Conservation (phyloP, 2,329 filamentous ascomycete genomes). For the Cadophora malorum region DNA sequence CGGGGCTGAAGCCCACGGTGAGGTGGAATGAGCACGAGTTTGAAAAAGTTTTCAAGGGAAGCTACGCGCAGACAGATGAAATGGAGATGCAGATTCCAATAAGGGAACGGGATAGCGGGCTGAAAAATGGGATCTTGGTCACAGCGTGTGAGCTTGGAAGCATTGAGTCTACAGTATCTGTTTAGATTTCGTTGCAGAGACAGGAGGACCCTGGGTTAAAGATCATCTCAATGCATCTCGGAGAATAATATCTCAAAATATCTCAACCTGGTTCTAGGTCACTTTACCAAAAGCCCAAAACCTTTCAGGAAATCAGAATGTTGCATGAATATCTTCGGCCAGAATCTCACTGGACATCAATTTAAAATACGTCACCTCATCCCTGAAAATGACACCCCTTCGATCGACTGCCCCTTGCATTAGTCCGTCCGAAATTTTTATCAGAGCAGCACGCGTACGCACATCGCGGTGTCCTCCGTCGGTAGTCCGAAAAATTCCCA, state of each 20-base stretch:
- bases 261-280: neutral
- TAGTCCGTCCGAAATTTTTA: neutral
- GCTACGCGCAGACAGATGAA: constrained; percentile 21
- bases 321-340: neutral
- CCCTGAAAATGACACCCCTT: neutral
- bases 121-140: neutral
- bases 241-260: neutral
- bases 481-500: neutral
- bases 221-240: neutral
- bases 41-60: constrained; percentile 41
- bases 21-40: constrained; percentile 42
- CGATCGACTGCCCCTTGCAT: neutral
- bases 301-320: neutral
- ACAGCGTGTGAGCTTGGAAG: neutral
- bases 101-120: too few relatives aligned
- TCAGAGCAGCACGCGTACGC: neutral
- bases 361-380: neutral
- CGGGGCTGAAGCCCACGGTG: constrained; percentile 40
- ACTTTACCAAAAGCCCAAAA: neutral
- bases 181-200: neutral
- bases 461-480: neutral
- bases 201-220: neutral
- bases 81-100: neutral
- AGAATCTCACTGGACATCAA: neutral
- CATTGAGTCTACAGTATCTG: neutral